These are phyloP conservation scores for Pseudocercospora crystallina DNA, from an alignment of 2,329 filamentous ascomycete species.

Conservation along the genomic window DNA sequence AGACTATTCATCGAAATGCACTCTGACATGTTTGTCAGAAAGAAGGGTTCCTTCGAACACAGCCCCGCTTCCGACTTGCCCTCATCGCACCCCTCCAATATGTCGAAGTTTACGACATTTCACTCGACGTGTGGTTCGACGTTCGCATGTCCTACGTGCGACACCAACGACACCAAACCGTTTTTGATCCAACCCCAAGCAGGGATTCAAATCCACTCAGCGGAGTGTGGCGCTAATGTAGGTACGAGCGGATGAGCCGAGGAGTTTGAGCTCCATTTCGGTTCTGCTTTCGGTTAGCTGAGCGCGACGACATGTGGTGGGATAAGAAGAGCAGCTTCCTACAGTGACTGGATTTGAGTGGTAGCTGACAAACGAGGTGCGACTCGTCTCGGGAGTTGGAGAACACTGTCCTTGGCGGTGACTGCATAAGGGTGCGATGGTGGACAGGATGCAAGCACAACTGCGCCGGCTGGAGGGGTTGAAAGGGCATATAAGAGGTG, in stretches of 20 bases:
- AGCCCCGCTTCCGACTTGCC: too few species aligned
- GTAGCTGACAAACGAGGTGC: background rate
- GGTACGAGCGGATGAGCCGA: background rate
- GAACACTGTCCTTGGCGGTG: background rate
- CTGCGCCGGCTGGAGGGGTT: constrained; percentile 5
- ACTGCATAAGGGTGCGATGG: background rate
- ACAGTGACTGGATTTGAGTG: background rate
- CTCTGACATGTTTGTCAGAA: too few species aligned
- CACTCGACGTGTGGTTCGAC: too few species aligned
- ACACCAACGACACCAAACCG: too few species aligned
- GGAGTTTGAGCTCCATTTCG: background rate
- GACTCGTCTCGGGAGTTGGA: background rate
- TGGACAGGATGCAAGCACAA: background rate
- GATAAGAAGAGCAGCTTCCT: too few species aligned
- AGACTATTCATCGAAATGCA: too few species aligned
- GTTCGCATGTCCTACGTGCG: too few species aligned
- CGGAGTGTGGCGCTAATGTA: background rate
- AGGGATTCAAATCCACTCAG: constrained; percentile 4
- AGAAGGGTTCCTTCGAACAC: too few species aligned
- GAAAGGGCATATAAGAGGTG: constrained; percentile 11
- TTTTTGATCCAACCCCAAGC: background rate
- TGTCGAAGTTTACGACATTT: too few species aligned
- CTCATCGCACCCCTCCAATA: too few species aligned
- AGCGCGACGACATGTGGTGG: too few species aligned
- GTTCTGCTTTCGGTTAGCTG: too few species aligned